Percentiles rank a stretch among this genome's conserved stretches.
Evolutionary conservation across 2,329 filamentous ascomycete genomes (phyloP).

Genomic region (Venturia aucupariae): DNA sequence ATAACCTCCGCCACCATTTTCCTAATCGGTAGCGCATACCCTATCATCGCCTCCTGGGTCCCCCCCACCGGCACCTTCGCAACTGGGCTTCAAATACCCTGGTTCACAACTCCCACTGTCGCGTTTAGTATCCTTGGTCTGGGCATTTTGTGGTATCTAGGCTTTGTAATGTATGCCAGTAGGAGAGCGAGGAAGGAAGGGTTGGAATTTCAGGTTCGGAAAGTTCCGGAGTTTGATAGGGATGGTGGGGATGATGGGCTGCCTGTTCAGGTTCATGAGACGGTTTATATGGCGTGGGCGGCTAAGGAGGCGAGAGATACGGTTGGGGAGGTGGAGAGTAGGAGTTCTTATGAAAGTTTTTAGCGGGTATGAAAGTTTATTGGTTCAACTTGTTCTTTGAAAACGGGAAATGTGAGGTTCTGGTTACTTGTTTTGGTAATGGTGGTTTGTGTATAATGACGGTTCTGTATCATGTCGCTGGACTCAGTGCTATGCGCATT

Average conservation of each 20-base stretch:
- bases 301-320: conserved; percentile 4
- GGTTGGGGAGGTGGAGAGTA: not conserved
- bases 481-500: no score
- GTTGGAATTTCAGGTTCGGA: conserved; percentile 4
- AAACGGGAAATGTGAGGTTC: no score
- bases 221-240: conserved; percentile 12
- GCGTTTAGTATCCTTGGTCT: not conserved
- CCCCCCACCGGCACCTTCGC: not conserved
- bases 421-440: no score
- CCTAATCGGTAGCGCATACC: conserved; percentile 1
- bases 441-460: no score
- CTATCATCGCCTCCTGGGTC: conserved; percentile 7
- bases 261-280: conserved; percentile 13
- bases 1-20: conserved; percentile 3
- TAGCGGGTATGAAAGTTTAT: no score
- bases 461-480: no score
- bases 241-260: not conserved
- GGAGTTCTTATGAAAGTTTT: not conserved
- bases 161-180: not conserved
- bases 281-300: conserved; percentile 10
- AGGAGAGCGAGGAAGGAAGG: not conserved
- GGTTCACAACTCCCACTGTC: not conserved
- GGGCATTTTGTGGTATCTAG: not conserved
- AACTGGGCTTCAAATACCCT: not conserved
- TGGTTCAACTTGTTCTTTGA: no score